Evolutionary conservation across 805 yeast genomes (phyloP).

Genomic region (Blastobotrys parvus): DNA sequence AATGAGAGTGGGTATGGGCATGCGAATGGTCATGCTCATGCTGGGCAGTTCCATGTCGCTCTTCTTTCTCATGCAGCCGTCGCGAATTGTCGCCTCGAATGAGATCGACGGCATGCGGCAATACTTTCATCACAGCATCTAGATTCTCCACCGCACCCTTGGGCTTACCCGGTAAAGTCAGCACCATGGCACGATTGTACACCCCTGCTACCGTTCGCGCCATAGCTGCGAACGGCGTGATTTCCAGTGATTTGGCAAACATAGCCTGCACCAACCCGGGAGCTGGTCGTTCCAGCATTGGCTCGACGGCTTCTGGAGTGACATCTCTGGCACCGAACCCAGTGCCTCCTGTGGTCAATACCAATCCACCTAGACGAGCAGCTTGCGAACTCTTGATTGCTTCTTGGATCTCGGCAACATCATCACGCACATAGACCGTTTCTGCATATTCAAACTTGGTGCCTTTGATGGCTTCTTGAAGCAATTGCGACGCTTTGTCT

Average conservation of each 20-base stretch:
- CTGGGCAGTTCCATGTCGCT: slow-evolving; percentile 16
- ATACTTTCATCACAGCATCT: slow-evolving; percentile 29
- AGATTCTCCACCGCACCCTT: slow-evolving; percentile 41
- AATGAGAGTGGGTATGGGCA: slow-evolving; percentile 7
- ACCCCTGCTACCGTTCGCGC: slow-evolving; percentile 46
- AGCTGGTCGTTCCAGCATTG: slow-evolving; percentile 36
- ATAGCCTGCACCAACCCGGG: slow-evolving; percentile 44
- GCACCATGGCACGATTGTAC: slow-evolving; percentile 27
- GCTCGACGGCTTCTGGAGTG: slow-evolving; percentile 44
- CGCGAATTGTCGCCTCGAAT: slow-evolving; percentile 32
- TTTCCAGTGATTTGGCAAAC: slow-evolving; percentile 35
- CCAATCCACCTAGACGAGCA: slow-evolving; percentile 17
- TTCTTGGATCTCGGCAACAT: slow-evolving; percentile 25
- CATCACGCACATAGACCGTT: slow-evolving; percentile 32
- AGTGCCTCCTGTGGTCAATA: slow-evolving; percentile 47
- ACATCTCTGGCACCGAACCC: slow-evolving; percentile 40
- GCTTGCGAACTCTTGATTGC: slow-evolving; percentile 24
- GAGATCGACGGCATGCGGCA: slow-evolving; percentile 39
- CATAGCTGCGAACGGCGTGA: slow-evolving; percentile 42
- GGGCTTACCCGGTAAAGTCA: slow-evolving; percentile 48
- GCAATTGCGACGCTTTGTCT: background rate
- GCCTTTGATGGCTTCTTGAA: background rate
- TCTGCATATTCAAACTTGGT: slow-evolving; percentile 8
- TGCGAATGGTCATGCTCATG: slow-evolving; percentile 2
- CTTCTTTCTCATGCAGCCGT: slow-evolving; percentile 29